Evolutionary conservation across 2,329 filamentous ascomycete genomes (phyloP), one percentile per base, ranked within the genome.

Genomic region (Microascus cirrosus): DNA sequence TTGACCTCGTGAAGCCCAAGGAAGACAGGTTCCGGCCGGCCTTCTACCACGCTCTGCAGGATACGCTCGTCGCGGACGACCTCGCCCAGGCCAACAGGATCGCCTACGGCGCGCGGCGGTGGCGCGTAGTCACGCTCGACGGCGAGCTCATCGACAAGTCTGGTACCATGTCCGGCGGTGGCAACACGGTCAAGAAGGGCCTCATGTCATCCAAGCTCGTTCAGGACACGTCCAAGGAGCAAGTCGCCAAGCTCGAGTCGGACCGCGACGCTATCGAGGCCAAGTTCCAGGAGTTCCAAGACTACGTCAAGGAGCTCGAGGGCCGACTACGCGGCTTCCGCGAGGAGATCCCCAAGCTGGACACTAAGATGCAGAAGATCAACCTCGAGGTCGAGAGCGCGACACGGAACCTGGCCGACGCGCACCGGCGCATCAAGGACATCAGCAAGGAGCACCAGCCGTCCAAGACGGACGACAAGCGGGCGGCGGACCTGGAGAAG

Each of bases 121-220:
- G 94, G 94, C 86, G 94, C 62, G 94, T 99, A 2, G 94, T 99
- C 48, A 99, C 94, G 0, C 81, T 99, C 2, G 90, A 92, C 60
- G 94, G 94, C 54, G 92, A 96, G 70, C 80, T 99, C 56, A 97
- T 99, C 63, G 94, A 99, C 74, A 95, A 95, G 69, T 96, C 93
- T 1, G 94, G 94, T 78, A 97, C 94, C 39, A 97, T 99, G 94
- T 96, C 90, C 59, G 94, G 94, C 77, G 94, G 94, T 78, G 94
- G 94, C 59, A 93, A 84, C 53, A 89, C 89, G 18, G 89, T 94
- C 59, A 92, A 93, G 65, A 90, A 86, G 67, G 95, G 95, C 0
- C 84, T 91, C 59, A 99, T 99, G 95, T 97, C 93, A 0, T 95
- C 92, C 12, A 97, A 96, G 72, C 84, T 95, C 53, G 86, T 89